Evolutionary conservation across 257 asterid genomes (phyloP), one percentile per base, ranked within the genome.

Genomic region (Jacaranda copaia): DNA sequence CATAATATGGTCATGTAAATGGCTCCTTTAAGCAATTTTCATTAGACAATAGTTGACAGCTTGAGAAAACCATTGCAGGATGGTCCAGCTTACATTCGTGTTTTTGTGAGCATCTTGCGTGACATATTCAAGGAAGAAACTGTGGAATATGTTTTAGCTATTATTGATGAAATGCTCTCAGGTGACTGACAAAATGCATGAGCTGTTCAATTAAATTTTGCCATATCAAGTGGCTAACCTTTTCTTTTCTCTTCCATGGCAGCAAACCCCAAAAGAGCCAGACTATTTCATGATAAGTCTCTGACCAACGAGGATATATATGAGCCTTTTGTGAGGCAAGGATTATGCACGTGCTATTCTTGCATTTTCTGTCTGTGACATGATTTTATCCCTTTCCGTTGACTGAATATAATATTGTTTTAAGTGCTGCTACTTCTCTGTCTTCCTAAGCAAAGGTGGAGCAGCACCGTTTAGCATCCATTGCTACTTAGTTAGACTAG

Each of bases 81-180:
- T 80, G 98, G 96, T 77, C 91, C 89, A 40, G 86, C 97, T 64
- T 91, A 91, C 73, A 49, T 91, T 80, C 91, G 74, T 18, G 87
- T 89, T 61, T 90, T 93, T 71, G 90, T 93, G 66, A 91, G 91
- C 91, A 91, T 91, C 77, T 84, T 93, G 79, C 88, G 90, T 5
- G 98, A 86, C 83, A 86, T 91, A 83, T 87, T 79, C 87, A 91
- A 91, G 89, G 96, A 91, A 75, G 96, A 93, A 77, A 91, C 97
- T 13, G 90, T 91, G 67, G 98, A 93, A 84, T 93, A 93, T 83
- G 89, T 91, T 74, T 78, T 93, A 70, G 97, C 98, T 73, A 81
- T 91, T 53, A 84, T 91, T 78, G 98, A 93, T 88, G 98, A 93
- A 83, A 83, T 87, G 88, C 90, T 93, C 15, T 84, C 91, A 70